Evolutionary conservation across 2,329 filamentous ascomycete species (phyloP), one percentile per base, ranked within the genome.

Genomic region (Paraphoma chrysanthemicola): DNA sequence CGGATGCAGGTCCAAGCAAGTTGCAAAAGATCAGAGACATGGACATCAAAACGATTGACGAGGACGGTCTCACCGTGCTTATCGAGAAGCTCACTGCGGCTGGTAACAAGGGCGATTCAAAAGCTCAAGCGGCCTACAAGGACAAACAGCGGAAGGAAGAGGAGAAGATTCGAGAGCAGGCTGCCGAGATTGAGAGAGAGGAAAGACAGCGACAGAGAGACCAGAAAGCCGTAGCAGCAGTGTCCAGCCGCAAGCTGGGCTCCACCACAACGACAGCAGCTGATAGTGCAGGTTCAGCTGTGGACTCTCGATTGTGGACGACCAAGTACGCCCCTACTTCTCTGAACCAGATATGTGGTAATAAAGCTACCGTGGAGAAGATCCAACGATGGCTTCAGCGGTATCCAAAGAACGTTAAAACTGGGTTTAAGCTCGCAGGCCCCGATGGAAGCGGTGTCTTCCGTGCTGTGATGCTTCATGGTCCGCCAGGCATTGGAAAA

Each of bases 401-500:
- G 62, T 99, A 94, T 87, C 86, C 86, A 17, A 91, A 90, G 73
- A 87, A 86, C 53, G 89, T 91, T 54, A 92, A 91, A 72, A 90
- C 87, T 57, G 83, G 90, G 49, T 99, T 99, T 77, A 90, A 93
- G 73, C 86, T 89, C 68, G 86, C 88, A 56, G 95, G 95, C 0
- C 84, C 90, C 9, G 93, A 98, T 76, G 95, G 93, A 1, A 89
- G 89, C 73, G 94, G 94, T 33, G 84, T 85, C 0, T 91, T 90
- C 68, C 89, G 95, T 62, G 92, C 94, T n/a, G 89, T 98, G 63
- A 96, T 98, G 74, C 89, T 99, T 52, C 93, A 96, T 64, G 95
- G 95, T 0, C 94, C 95, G 14, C 95, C 95, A 30, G 95, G 95
- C 16, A 97, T 99, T 64, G 95, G 95, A 66, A 99, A 99, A 79